Percentiles rank a stretch among this genome's conserved stretches.
Evolutionary conservation across 208 protist genomes (phyloP).

Genomic region (Balamuthia mandrillaris): DNA sequence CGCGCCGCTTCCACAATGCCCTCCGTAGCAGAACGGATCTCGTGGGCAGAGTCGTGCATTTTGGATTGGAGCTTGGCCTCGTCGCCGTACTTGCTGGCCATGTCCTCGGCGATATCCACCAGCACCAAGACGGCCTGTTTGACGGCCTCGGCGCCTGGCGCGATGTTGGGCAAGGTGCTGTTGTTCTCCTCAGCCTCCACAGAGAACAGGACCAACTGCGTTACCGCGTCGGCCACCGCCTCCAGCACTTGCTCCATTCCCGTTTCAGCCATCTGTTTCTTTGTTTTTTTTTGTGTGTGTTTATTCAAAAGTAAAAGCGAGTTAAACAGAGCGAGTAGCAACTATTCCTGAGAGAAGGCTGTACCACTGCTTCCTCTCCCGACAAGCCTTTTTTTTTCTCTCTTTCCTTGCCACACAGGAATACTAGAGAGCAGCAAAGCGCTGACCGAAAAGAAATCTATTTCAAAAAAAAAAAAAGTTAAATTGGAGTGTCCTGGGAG

Average conservation of each 20-base stretch:
- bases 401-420: too few species aligned
- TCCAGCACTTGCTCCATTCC: constrained; percentile 15
- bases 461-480: too few species aligned
- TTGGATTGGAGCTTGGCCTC: constrained; percentile 32
- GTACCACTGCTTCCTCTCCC: too few species aligned
- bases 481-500: too few species aligned
- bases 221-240: constrained; percentile 24
- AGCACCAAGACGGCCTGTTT: constrained; percentile 12
- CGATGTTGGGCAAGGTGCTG: constrained; percentile 15
- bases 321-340: too few species aligned
- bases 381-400: too few species aligned
- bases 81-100: not conserved
- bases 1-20: constrained; percentile 3
- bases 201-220: constrained; percentile 29
- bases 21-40: not conserved
- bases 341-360: too few species aligned
- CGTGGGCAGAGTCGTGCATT: constrained; percentile 9
- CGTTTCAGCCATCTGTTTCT: too few species aligned
- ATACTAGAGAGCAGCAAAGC: too few species aligned
- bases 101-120: constrained; percentile 23
- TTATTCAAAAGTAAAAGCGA: too few species aligned
- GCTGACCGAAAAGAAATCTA: too few species aligned
- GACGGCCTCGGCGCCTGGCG: constrained; percentile 8
- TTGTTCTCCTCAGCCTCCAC: constrained; percentile 35
- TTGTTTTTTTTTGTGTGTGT: too few species aligned